Conservation (phyloP, 139 green algal species). For the Desmodesmus armatus region DNA sequence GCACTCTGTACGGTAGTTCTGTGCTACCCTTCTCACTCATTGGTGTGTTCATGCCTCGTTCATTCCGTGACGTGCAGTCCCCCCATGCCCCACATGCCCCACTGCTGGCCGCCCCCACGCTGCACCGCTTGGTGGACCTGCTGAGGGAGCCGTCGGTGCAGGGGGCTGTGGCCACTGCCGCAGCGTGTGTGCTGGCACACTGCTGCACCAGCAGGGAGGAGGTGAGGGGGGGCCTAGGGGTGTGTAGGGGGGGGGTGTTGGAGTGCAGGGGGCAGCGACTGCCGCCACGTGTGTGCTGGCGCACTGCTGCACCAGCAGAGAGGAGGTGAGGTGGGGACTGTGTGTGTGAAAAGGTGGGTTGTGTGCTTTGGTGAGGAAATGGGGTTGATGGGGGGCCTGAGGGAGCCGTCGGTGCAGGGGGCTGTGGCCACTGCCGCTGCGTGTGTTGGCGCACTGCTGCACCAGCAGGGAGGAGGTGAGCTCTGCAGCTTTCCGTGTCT, state of each 20-base stretch:
- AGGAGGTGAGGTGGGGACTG: neutral
- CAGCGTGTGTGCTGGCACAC: slow-evolving; percentile 3
- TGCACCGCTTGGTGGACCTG: too few species aligned
- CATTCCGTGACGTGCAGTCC: slow-evolving; percentile 34
- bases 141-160: slow-evolving; percentile 27
- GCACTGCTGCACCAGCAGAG: neutral
- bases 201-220: slow-evolving; percentile 9
- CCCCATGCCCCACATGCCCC: slow-evolving; percentile 12
- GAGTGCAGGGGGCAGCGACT: neutral
- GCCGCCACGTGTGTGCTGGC: neutral
- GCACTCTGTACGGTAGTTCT: too few species aligned
- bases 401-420: neutral
- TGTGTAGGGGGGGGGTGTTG: neutral
- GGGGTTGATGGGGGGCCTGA: too few species aligned
- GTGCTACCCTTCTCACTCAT: too few species aligned
- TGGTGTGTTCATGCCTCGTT: too few species aligned
- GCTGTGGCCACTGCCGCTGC: slow-evolving; percentile 7
- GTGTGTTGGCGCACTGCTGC: neutral
- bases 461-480: neutral
- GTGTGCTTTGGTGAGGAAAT: neutral
- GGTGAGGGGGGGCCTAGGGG: neutral
- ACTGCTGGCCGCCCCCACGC: too few species aligned
- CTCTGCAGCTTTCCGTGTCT: too few species aligned
- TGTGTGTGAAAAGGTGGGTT: neutral
- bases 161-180: neutral